Evolutionary conservation across 2,329 filamentous ascomycete genomes (phyloP), one percentile per base, ranked within the genome.

Genomic region (Ophioceras dolichostomum): DNA sequence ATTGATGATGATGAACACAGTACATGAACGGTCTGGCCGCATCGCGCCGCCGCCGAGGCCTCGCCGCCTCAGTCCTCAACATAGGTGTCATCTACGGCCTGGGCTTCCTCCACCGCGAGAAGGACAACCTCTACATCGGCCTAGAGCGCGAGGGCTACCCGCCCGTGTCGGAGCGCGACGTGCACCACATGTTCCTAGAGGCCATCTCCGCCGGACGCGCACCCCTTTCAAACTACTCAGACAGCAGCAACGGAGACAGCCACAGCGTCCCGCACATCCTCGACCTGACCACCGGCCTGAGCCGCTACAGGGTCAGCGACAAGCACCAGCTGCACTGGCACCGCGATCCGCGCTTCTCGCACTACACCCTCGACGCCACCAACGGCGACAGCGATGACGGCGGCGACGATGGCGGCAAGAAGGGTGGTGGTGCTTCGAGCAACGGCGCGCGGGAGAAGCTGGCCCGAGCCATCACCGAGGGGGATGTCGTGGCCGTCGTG

Each of bases 131-230:
- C 3, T 66, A 66, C 40, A 44, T 45, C 1, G 57, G 58, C 2
- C 54, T 66, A 0, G 59, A 62, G 51, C 49, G 59, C 4, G 61
- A 66, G 10, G 60, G 62, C 5, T 66, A 65, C 39, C 61, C 59
- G 38, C 61, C 62, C 26, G 57, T 71, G 10, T 68, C 67, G 3
- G 68, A 73, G 48, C 54, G 58, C 3, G 66, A 70, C 37, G 47
- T 72, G 13, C 65, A 70, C 43, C 61, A 67, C 43, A 60, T 67
- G 53, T 67, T 73, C 41, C 55, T 68, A 8, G 67, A 73, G 46
- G 66, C 67, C 5, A 61, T 73, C 19, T 48, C 56, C 1, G 57
- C 59, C 0, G 65, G 67, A 4, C 53, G 49, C 6, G 39, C 35
- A 3, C 39, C 42, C 12, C n/a, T n/a, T n/a, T n/a, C n/a, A n/a